Evolutionary conservation across 768 basidiomycete genomes (phyloP), one percentile per base, ranked within the genome.

Genomic region (Dendrothele bispora): DNA sequence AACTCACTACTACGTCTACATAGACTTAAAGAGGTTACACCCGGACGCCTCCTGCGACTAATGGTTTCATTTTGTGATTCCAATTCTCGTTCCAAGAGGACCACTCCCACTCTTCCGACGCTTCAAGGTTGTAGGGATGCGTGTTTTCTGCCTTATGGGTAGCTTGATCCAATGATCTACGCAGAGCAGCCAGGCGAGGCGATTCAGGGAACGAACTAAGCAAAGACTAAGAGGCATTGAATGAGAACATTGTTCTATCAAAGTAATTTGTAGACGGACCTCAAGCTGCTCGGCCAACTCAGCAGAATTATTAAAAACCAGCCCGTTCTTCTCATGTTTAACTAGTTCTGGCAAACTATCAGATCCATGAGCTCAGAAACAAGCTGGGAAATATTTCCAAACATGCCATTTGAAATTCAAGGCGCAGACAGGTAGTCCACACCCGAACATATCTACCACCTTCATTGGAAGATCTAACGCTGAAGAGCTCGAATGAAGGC

Each of bases 401-500:
- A 25, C 25, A 56, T 52, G 95, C 94, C 91, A 95, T 34, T 75
- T 69, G 60, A 95, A 99, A 40, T 84, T 75, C 3, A 93, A 75
- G 0, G 97, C 95, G 52, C 95, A 88, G 7, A 98, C 97, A 0
- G 95, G 95, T 47, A 98, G 72, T 4, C 87, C 87, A 56, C 95
- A 98, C 4, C 97, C 97, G 69, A 98, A 98, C 95, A 98, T 98
- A 64, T 99, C 97, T 6, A 99, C 93, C 4, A 99, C 84, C 66
- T 99, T 99, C 97, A 99, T 99, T 3, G 97, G 97, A 46, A 99
- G 71, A 66, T 99, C 97, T 48, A 94, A 69, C 1, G 80, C 88
- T 2, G 91, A 95, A 0, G 91, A 92, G 63, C 91, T 95, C 5
- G 83, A 81, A 68, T 99, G 97, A 41, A 99, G 68, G 51, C 84